Conservation (phyloP, 2,329 filamentous ascomycete species). For the Aspergillus phoenicis region DNA sequence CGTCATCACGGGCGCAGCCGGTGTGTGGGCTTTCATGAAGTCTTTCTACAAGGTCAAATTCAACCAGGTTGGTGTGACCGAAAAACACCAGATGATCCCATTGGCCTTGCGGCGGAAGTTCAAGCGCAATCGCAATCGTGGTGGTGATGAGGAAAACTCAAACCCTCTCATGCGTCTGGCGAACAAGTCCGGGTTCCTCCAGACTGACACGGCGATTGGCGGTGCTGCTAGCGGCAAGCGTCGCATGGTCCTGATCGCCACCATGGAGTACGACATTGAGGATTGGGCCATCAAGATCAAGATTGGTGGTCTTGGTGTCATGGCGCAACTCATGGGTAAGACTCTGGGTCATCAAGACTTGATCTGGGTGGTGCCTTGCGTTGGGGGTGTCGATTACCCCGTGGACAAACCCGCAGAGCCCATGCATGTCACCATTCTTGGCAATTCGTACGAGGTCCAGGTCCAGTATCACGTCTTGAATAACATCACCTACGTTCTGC, state of each 20-base stretch:
- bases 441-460: conserved; percentile 60
- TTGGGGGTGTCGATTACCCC: conserved; percentile 67
- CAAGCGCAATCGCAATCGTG: background rate
- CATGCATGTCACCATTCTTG: conserved; percentile 64
- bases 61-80: conserved; percentile 58
- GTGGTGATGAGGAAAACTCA: background rate
- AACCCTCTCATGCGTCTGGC: conserved; percentile 36
- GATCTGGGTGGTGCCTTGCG: conserved; percentile 64
- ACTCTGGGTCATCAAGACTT: conserved; percentile 65
- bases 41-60: conserved; percentile 66
- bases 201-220: conserved; percentile 35
- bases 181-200: conserved; percentile 37
- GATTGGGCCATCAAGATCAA: conserved; percentile 72
- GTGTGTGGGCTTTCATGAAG: conserved; percentile 60
- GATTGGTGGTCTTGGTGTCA: conserved; percentile 69
- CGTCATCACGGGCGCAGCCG: conserved; percentile 50
- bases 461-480: conserved; percentile 64
- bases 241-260: conserved; percentile 65
- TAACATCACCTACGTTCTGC: conserved; percentile 68
- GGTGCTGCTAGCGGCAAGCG: conserved; percentile 32
- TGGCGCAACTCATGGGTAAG: conserved; percentile 69
- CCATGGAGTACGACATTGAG: conserved; percentile 71
- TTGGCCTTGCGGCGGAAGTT: conserved; percentile 12
- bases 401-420: conserved; percentile 59
- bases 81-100: conserved; percentile 37